These are phyloP conservation scores for Podaxis sp. DNA, from an alignment of 768 basidiomycete species.

Conservation along the genomic window DNA sequence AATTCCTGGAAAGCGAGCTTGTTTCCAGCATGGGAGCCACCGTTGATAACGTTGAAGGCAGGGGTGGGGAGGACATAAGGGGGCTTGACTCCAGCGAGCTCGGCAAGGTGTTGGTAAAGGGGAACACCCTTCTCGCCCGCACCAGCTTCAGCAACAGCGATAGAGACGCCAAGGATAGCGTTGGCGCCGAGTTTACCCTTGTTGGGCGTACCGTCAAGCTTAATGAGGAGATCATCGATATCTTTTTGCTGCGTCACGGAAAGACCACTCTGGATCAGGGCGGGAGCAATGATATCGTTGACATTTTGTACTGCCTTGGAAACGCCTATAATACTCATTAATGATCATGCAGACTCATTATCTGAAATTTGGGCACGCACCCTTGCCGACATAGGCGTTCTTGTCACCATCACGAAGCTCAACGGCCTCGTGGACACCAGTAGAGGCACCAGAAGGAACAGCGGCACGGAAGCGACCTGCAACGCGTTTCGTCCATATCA, in stretches of 20 bases:
- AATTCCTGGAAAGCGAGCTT: conserved; percentile 99
- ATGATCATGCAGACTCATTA: conserved; percentile 10
- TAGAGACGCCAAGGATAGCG: conserved; percentile 97
- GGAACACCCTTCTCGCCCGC: conserved; percentile 95
- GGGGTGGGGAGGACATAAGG: conserved; percentile 92
- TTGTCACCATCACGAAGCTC: conserved; percentile 99
- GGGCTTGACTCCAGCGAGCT: conserved; percentile 91
- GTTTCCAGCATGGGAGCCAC: conserved; percentile 99
- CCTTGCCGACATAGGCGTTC: conserved; percentile 91
- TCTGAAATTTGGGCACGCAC: conserved; percentile 39
- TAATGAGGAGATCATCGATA: conserved; percentile 97
- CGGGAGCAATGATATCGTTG: conserved; percentile 88
- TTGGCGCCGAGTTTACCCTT: conserved; percentile 99
- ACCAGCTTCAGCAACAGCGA: conserved; percentile 90
- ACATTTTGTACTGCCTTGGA: conserved; percentile 92
- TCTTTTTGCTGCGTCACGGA: conserved; percentile 90
- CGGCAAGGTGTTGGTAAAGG: conserved; percentile 94
- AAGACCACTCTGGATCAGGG: conserved; percentile 80
- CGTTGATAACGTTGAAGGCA: conserved; percentile 99
- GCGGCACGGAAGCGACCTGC: conserved; percentile 90
- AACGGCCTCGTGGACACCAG: conserved; percentile 96
- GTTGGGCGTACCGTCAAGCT: conserved; percentile 95
- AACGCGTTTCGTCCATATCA: not conserved
- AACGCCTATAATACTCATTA: conserved; percentile 61
- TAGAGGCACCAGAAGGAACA: conserved; percentile 98